phyloP scores from a whole-genome alignment of 2,329 filamentous ascomycete genomes.

The Clonostachys rhizophaga region DNA sequence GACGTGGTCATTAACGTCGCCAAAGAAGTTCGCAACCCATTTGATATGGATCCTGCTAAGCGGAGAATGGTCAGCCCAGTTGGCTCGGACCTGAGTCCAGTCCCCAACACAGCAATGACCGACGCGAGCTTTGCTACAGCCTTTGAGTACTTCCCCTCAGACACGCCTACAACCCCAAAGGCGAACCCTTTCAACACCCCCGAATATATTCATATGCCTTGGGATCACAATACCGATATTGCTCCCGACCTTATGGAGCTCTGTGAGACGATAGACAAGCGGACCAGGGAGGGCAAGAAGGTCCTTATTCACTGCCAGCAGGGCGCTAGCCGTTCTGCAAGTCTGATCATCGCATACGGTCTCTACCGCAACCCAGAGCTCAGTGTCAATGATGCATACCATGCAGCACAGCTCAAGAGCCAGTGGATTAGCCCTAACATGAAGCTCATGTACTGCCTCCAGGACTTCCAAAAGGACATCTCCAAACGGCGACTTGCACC shows the following conservation, averaged over 20 bases:
- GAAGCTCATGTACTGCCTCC: conserved; percentile 85
- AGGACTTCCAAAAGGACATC: conserved; percentile 70
- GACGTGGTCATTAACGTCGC: conserved; percentile 85
- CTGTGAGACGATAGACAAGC: conserved; percentile 71
- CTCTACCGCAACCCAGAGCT: conserved; percentile 73
- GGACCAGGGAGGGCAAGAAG: conserved; percentile 68
- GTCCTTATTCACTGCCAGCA: conserved; percentile 84
- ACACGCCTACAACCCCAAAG: conserved; percentile 52
- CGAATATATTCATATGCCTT: conserved; percentile 82
- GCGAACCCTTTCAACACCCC: conserved; percentile 47
- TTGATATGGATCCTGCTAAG: conserved; percentile 29
- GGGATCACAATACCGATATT: conserved; percentile 88
- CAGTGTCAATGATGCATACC: conserved; percentile 79
- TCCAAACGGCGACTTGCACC: conserved; percentile 41
- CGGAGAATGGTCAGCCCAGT: conserved; percentile 17
- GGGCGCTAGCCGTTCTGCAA: conserved; percentile 79
- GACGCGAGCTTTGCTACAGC: conserved; percentile 55
- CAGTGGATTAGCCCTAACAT: conserved; percentile 90
- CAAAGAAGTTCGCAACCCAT: conserved; percentile 75
- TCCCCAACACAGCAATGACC: conserved; percentile 51
- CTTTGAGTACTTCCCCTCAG: conserved; percentile 46
- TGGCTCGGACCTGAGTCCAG: conserved; percentile 30
- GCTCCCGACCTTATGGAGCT: conserved; percentile 70
- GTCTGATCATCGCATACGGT: conserved; percentile 81
- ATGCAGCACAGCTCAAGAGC: conserved; percentile 74